Conservation (phyloP, 176 grass and related monocot genomes). For the Aegilops longissima region DNA sequence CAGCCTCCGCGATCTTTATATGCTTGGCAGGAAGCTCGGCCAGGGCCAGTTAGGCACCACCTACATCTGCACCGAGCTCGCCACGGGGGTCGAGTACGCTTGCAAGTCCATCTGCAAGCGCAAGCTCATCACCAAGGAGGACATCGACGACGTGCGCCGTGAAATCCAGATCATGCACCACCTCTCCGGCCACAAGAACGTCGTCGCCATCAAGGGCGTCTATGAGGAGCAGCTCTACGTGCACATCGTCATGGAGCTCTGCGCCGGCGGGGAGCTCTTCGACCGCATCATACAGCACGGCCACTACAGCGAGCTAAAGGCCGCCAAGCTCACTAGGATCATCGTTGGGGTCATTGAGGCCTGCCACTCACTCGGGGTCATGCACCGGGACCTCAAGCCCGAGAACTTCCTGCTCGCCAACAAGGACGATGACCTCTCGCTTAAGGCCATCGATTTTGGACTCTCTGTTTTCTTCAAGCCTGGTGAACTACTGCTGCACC, state of each 20-base stretch:
- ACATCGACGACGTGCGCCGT: constrained; percentile 91
- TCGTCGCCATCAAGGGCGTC: constrained; percentile 92
- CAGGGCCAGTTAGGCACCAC: constrained; percentile 98
- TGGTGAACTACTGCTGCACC: constrained; percentile 35
- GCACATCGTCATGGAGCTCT: constrained; percentile 99
- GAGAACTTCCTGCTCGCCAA: constrained; percentile 94
- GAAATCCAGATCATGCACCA: constrained; percentile 99
- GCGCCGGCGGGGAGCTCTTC: constrained; percentile 90
- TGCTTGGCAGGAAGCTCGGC: constrained; percentile 66
- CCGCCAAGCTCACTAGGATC: constrained; percentile 84
- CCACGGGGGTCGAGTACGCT: constrained; percentile 74
- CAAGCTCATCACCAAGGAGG: constrained; percentile 92
- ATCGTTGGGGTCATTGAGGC: constrained; percentile 93
- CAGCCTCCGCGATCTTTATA: constrained; percentile 74
- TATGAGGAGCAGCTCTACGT: constrained; percentile 89
- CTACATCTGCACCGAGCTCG: constrained; percentile 78
- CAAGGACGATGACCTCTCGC: constrained; percentile 82
- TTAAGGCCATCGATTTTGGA: constrained; percentile 97
- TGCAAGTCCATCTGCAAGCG: constrained; percentile 97
- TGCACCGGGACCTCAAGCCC: constrained; percentile 96
- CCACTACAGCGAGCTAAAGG: constrained; percentile 97
- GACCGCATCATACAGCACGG: constrained; percentile 94
- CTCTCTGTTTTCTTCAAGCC: constrained; percentile 99
- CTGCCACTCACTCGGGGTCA: constrained; percentile 96
- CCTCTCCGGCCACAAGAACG: constrained; percentile 77